Evolutionary conservation across 2,329 filamentous ascomycete species (phyloP).

Genomic region (Diaporthe longicolla): DNA sequence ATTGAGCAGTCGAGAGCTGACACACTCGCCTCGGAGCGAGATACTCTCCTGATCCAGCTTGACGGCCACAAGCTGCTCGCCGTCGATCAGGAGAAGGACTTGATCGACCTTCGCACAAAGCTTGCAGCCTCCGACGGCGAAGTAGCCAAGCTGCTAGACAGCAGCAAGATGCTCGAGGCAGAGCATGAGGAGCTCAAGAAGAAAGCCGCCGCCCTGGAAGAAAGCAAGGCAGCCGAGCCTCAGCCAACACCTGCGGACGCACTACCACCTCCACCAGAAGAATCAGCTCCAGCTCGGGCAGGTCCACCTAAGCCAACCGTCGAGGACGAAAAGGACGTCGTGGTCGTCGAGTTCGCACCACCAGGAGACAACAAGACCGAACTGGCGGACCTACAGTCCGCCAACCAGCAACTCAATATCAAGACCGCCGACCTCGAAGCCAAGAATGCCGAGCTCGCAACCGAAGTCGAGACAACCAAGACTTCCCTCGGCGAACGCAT

Average conservation of each 20-base stretch:
- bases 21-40: conserved; percentile 33
- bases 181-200: conserved; percentile 41
- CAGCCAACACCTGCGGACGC: background rate
- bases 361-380: background rate
- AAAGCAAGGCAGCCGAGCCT: background rate
- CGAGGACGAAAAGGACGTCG: background rate
- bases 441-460: conserved; percentile 39
- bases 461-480: conserved; percentile 21
- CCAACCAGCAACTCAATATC: conserved; percentile 36
- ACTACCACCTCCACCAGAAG: conserved; percentile 7
- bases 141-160: conserved; percentile 37
- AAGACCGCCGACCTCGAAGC: conserved; percentile 35
- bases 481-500: conserved; percentile 21
- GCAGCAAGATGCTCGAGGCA: conserved; percentile 39
- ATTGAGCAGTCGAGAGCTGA: conserved; percentile 3
- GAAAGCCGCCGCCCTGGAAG: conserved; percentile 30
- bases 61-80: conserved; percentile 36
- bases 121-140: conserved; percentile 33
- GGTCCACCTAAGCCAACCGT: background rate
- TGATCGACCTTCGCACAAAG: conserved; percentile 38
- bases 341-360: background rate
- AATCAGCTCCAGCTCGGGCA: background rate
- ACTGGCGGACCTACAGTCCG: conserved; percentile 28
- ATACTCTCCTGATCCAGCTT: conserved; percentile 33
- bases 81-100: conserved; percentile 37